Evolutionary conservation across 2,329 filamentous ascomycete species (phyloP).

Genomic region (Colletotrichum spinosum): DNA sequence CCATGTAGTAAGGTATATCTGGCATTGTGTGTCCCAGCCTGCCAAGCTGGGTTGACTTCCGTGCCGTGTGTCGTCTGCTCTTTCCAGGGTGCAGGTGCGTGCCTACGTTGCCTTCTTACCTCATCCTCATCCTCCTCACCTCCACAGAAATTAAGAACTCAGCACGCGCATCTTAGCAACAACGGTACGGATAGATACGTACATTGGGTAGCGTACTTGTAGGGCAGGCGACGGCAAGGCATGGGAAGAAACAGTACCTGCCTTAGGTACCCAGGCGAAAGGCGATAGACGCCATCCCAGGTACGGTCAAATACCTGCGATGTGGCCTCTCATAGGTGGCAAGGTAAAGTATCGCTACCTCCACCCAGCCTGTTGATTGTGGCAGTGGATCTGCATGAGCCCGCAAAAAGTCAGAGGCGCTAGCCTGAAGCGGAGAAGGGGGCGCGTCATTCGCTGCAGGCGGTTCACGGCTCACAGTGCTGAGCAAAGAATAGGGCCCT

Average conservation of each 20-base stretch:
- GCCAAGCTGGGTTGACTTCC: not conserved
- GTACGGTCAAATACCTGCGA: constrained; percentile 11
- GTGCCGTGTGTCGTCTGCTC: not conserved
- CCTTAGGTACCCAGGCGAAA: constrained; percentile 11
- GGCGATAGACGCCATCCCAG: not conserved
- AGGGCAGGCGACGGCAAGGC: constrained; percentile 17
- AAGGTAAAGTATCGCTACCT: constrained; percentile 8
- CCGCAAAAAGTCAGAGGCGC: constrained; percentile 11
- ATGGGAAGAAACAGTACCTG: constrained; percentile 16
- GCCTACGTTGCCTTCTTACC: constrained; percentile 28
- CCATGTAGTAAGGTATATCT: too few species aligned
- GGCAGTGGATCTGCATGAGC: constrained; percentile 32
- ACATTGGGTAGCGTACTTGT: not conserved
- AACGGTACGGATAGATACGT: too few species aligned
- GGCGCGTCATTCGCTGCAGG: constrained; percentile 36
- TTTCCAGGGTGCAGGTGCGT: constrained; percentile 7
- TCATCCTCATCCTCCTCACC: constrained; percentile 9
- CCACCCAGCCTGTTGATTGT: constrained; percentile 22
- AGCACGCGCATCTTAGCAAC: too few species aligned
- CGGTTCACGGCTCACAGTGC: constrained; percentile 20
- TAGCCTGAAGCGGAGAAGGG: constrained; percentile 13
- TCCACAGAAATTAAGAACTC: not conserved
- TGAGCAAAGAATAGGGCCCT: too few species aligned
- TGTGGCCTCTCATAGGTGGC: not conserved
- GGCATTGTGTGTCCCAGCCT: not conserved